Evolutionary conservation across 805 yeast genomes (phyloP).

Genomic region (Saccharomycopsis fibuligera): DNA sequence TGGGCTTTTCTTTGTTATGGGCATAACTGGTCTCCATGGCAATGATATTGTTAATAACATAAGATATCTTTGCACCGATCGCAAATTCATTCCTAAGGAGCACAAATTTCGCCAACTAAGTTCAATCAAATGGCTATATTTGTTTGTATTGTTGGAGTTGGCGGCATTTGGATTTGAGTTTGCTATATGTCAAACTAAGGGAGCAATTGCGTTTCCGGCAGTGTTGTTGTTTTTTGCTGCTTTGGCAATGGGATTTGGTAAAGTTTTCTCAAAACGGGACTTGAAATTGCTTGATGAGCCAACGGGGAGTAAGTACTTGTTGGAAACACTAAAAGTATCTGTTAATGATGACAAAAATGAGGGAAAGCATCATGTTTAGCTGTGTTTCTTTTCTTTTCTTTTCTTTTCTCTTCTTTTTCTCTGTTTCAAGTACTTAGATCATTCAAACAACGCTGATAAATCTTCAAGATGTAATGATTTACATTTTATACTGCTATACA

Average conservation of each 20-base stretch:
- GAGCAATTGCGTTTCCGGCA: conserved; percentile 93
- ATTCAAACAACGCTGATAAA: too few species aligned
- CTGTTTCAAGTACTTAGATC: too few species aligned
- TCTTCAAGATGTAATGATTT: too few species aligned
- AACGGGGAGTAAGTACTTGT: conserved; percentile 12
- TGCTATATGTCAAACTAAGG: conserved; percentile 77
- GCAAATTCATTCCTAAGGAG: conserved; percentile 32
- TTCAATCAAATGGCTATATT: conserved; percentile 40
- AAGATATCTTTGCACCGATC: conserved; percentile 57
- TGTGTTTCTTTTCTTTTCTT: neutral
- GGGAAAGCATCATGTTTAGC: too few species aligned
- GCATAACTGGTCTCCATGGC: conserved; percentile 65
- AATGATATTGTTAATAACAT: conserved; percentile 61
- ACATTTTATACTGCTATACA: too few species aligned
- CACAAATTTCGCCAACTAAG: conserved; percentile 20
- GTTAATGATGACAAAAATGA: too few species aligned
- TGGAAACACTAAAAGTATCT: conserved; percentile 6
- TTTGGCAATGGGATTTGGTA: conserved; percentile 57
- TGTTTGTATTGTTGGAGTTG: conserved; percentile 53
- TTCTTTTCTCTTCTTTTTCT: neutral
- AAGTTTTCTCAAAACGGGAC: conserved; percentile 54
- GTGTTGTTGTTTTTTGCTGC: conserved; percentile 64
- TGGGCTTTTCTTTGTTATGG: conserved; percentile 93
- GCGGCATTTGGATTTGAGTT: conserved; percentile 75
- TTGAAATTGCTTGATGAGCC: conserved; percentile 55